Percentiles rank a stretch among this genome's conserved stretches.
These are phyloP conservation scores for Ilex aquifolium DNA, from an alignment of 257 asterid genomes.

Conservation along the genomic window DNA sequence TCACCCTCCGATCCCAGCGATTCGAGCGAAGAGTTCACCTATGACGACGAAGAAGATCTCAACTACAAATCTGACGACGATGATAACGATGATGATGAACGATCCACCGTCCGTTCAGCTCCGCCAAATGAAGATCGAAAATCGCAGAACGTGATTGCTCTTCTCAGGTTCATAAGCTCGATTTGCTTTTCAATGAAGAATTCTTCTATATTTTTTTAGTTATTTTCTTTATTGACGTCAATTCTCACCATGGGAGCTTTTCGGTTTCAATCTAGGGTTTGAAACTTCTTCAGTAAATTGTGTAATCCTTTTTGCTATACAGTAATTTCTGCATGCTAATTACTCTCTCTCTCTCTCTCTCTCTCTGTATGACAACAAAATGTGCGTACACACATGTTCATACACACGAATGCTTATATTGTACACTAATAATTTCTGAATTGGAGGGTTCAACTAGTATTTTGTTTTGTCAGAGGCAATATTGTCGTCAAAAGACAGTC, in stretches of 20 bases:
- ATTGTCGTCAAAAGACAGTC: constrained; percentile 79
- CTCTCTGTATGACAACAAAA: not conserved
- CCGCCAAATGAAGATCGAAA: constrained; percentile 37
- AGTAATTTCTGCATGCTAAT: no score
- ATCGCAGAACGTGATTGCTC: constrained; percentile 66
- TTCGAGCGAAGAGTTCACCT: constrained; percentile 25
- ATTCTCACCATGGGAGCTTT: not conserved
- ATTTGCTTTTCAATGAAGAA: not conserved
- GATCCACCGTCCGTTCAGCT: constrained; percentile 26
- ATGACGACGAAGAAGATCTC: constrained; percentile 23
- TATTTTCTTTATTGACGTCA: not conserved
- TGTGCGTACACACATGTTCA: not conserved
- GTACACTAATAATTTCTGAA: no score
- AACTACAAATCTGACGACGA: constrained; percentile 26
- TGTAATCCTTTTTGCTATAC: not conserved
- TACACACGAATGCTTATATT: no score
- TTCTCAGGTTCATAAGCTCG: constrained; percentile 42
- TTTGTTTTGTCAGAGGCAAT: constrained; percentile 59
- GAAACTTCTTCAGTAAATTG: not conserved
- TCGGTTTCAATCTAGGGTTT: constrained; percentile 21
- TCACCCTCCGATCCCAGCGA: constrained; percentile 46
- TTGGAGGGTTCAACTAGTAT: not conserved
- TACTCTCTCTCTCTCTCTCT: no score
- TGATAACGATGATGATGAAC: constrained; percentile 28
- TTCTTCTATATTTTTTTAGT: not conserved